Evolutionary conservation across 2,329 filamentous ascomycete species (phyloP), one percentile per base, ranked within the genome.

Genomic region (Pseudogymnoascus sp.): DNA sequence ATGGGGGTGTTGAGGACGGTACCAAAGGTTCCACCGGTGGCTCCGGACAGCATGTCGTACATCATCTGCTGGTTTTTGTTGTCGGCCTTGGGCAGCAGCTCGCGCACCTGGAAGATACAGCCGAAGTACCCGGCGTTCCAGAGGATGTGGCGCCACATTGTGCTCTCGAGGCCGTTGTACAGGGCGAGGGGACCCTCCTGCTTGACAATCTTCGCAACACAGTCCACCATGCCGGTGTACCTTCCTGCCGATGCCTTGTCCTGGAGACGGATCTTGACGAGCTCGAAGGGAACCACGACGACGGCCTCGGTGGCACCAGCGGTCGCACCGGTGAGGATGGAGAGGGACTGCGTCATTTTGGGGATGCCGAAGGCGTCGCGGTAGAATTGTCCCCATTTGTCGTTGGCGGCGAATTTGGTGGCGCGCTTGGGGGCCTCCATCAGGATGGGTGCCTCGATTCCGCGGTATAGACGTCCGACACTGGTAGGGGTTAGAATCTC

Each of bases 81-180:
- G 61, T 88, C 84, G n/a, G 88, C 86, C 72, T 85, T 82, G 64
- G 94, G 94, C 54, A 99, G 77, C 67, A 97, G 79, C 63, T 85
- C 83, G 73, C 92, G 89, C 65, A 97, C 90, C 78, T 99, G 94
- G 86, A 95, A 96, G 74, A 99, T 99, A 77, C 92, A 95, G 71
- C 94, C 94, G 75, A 99, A 99, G 83, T 96, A 97, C 63, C 92
- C 93, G 12, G 89, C 86, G 77, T 97, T 97, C 92, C 92, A 97
- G 63, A 92, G 80, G 61, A 92, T 86, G 77, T 99, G 94, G 65
- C 94, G 87, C 94, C 94, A 99, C 78, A 97, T 79, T 61, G 94
- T 99, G 64, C 89, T 93, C 79, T 99, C 94, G 57, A 99, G 86
- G 62, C 94, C 94, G 76, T 97, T 95, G 82, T 97, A 99, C 73